Evolutionary conservation across 768 basidiomycete genomes (phyloP).

Genomic region (Leccinum broughii): DNA sequence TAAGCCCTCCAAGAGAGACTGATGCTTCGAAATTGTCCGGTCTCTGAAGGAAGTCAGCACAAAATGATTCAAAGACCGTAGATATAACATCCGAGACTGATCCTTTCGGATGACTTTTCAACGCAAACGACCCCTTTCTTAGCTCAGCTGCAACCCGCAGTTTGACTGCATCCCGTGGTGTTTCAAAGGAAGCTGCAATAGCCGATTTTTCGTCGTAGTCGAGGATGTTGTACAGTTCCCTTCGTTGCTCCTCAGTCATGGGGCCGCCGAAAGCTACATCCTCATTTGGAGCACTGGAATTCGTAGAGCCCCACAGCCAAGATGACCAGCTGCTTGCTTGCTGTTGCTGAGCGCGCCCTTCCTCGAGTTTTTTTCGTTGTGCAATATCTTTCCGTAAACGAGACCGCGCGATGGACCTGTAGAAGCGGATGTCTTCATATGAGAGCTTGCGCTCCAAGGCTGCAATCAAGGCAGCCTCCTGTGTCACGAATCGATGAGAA

Average conservation of each 20-base stretch:
- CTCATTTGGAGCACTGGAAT: conserved; percentile 38
- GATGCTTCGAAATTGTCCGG: conserved; percentile 85
- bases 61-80: conserved; percentile 83
- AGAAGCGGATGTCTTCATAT: conserved; percentile 96
- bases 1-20: conserved; percentile 80
- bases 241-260: conserved; percentile 89
- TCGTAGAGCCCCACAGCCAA: conserved; percentile 84
- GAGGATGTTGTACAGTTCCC: conserved; percentile 84
- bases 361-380: conserved; percentile 61
- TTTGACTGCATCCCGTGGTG: conserved; percentile 79
- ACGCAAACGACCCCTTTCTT: conserved; percentile 82
- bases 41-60: conserved; percentile 80
- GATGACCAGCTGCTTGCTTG: conserved; percentile 59
- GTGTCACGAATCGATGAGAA: conserved; percentile 1
- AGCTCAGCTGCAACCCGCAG: conserved; percentile 73
- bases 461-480: conserved; percentile 59
- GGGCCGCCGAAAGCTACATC: conserved; percentile 60
- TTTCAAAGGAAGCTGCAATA: conserved; percentile 65
- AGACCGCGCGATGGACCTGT: conserved; percentile 91
- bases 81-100: conserved; percentile 72
- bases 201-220: conserved; percentile 90
- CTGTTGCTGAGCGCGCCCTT: conserved; percentile 61
- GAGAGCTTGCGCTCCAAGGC: conserved; percentile 78
- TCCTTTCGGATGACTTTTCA: conserved; percentile 74
- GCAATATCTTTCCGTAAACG: conserved; percentile 84